Evolutionary conservation across 2,329 filamentous ascomycete genomes (phyloP).

Genomic region (Aspergillus fumigatiaffinis): DNA sequence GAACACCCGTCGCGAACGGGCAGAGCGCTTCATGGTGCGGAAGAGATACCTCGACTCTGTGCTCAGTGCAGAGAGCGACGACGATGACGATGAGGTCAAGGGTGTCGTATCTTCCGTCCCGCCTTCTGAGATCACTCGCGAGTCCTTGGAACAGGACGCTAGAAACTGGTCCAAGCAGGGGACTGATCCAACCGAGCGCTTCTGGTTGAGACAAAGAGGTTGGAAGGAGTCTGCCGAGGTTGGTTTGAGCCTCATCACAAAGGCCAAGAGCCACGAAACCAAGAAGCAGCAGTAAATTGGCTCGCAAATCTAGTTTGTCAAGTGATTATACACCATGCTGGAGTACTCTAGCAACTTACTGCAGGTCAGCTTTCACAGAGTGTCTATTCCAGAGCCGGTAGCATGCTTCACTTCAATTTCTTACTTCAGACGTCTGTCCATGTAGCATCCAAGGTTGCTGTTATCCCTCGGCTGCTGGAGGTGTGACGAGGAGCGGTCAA

Average conservation of each 20-base stretch:
- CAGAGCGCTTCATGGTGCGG: slow-evolving; percentile 74
- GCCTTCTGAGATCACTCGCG: slow-evolving; percentile 31
- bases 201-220: slow-evolving; percentile 44
- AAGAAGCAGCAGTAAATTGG: slow-evolving; percentile 35
- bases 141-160: slow-evolving; percentile 42
- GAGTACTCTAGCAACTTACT: too few relatives aligned
- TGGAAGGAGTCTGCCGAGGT: slow-evolving; percentile 41
- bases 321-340: too few relatives aligned
- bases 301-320: too few relatives aligned
- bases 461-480: too few relatives aligned
- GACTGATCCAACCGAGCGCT: slow-evolving; percentile 32
- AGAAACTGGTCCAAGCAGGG: slow-evolving; percentile 31
- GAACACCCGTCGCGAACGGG: slow-evolving; percentile 78
- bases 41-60: slow-evolving; percentile 66
- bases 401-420: too few relatives aligned
- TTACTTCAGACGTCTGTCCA: too few relatives aligned
- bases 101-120: slow-evolving; percentile 6
- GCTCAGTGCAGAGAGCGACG: slow-evolving; percentile 17
- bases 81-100: slow-evolving; percentile 15
- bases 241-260: slow-evolving; percentile 38
- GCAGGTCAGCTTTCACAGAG: too few relatives aligned
- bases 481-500: too few relatives aligned
- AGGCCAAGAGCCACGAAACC: slow-evolving; percentile 15
- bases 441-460: too few relatives aligned
- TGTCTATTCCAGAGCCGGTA: too few relatives aligned